Conservation (phyloP, 2,329 filamentous ascomycete genomes). For the Knufia petricola region DNA sequence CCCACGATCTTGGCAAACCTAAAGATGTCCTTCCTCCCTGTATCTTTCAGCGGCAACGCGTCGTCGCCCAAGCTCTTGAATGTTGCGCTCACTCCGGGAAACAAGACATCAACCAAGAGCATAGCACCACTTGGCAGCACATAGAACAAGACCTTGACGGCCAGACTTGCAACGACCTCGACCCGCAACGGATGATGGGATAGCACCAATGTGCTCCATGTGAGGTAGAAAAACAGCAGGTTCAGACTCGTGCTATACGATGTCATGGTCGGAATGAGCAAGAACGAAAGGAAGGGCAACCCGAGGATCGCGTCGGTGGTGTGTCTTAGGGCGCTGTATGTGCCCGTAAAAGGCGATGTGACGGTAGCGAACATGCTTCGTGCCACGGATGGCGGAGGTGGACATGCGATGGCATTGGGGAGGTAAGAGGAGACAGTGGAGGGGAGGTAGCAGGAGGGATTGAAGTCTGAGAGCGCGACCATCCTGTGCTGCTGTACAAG, state of each 20-base stretch:
- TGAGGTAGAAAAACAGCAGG: conserved; percentile 80
- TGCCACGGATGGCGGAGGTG: conserved; percentile 19
- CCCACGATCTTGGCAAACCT: conserved; percentile 27
- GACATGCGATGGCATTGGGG: conserved; percentile 20
- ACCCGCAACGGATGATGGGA: conserved; percentile 66
- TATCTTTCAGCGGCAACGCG: conserved; percentile 39
- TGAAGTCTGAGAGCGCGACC: conserved; percentile 8
- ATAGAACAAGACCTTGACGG: conserved; percentile 60
- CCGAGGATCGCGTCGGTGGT: conserved; percentile 59
- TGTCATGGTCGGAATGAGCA: conserved; percentile 51
- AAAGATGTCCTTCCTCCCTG: conserved; percentile 29
- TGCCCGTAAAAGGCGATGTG: conserved; percentile 19
- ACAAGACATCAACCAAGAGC: conserved; percentile 59
- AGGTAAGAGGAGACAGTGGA: conserved; percentile 17
- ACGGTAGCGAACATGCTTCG: conserved; percentile 17
- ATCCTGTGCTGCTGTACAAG: conserved; percentile 1
- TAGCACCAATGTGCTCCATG: conserved; percentile 74
- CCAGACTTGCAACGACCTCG: conserved; percentile 61
- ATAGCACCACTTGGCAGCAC: conserved; percentile 63
- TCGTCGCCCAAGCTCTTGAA: conserved; percentile 58
- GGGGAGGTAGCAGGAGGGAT: conserved; percentile 22
- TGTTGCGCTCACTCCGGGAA: conserved; percentile 59
- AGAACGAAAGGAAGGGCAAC: conserved; percentile 60
- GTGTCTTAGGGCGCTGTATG: conserved; percentile 17
- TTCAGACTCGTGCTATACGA: conserved; percentile 74